Percentiles rank a stretch among this genome's conserved stretches.
phyloP scores from a whole-genome alignment of 164 flowering plant genomes.

The Magnolia sinica region DNA sequence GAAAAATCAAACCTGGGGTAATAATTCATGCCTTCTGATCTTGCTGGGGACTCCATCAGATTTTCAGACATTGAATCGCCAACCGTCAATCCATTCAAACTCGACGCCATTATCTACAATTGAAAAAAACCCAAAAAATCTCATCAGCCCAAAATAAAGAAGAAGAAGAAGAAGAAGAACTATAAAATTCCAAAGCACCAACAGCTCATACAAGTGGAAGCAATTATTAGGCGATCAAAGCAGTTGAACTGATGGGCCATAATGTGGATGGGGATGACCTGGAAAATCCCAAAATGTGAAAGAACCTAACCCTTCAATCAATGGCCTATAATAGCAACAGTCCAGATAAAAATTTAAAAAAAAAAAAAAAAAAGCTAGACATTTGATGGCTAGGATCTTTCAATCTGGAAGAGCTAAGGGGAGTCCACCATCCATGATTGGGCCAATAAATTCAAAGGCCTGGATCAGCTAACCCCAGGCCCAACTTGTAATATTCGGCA shows the following conservation, averaged over 20 bases:
- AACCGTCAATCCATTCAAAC: conserved; percentile 87
- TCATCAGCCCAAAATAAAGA: not conserved
- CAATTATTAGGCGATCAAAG: not conserved
- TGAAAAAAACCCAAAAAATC: not conserved
- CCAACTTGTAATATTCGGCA: not conserved
- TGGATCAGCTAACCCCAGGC: not conserved
- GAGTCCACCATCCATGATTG: not conserved
- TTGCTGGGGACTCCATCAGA: conserved; percentile 75
- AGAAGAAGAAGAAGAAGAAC: too few species aligned
- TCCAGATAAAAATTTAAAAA: not conserved
- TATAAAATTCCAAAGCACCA: not conserved
- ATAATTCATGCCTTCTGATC: conserved; percentile 58
- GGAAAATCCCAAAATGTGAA: too few species aligned
- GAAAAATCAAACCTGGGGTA: conserved; percentile 35
- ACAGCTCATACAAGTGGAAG: not conserved
- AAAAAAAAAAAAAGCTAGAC: not conserved
- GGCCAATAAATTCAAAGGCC: not conserved
- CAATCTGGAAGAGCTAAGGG: too few species aligned
- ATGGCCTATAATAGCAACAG: not conserved
- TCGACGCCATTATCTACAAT: conserved; percentile 88
- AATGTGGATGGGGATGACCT: not conserved
- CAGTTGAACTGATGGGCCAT: not conserved
- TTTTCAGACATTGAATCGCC: conserved; percentile 70
- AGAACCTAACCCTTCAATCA: not conserved
- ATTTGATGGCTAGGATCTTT: too few species aligned